Conservation (phyloP, 129 eudicot species). For the Kitagawia praeruptora region DNA sequence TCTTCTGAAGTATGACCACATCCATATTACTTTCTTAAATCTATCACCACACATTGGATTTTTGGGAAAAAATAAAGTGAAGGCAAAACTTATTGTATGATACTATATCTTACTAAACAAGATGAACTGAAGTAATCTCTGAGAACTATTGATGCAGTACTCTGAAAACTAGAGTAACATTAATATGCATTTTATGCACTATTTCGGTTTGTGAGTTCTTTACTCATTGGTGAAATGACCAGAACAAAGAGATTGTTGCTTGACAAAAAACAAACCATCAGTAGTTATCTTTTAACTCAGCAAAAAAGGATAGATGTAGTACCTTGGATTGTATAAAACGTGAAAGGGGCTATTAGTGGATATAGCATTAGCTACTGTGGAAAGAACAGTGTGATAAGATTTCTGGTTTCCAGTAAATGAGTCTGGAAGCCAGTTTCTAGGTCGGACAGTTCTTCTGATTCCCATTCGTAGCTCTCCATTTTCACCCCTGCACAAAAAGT, state of each 20-base stretch:
- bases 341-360: conserved; percentile 53
- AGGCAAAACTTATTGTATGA: not conserved
- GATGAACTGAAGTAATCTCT: not conserved
- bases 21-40: not conserved
- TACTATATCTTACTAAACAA: not conserved
- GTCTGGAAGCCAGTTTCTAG: conserved; percentile 68
- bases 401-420: conserved; percentile 44
- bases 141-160: not conserved
- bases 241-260: not conserved
- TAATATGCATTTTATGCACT: not conserved
- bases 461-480: conserved; percentile 80
- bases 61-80: not conserved
- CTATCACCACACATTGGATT: not conserved
- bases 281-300: not conserved
- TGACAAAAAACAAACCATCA: not conserved
- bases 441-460: conserved; percentile 77
- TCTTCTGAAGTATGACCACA: not conserved
- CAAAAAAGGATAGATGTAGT: not conserved
- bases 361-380: conserved; percentile 56
- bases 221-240: not conserved
- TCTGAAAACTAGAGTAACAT: not conserved
- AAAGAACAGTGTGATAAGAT: conserved; percentile 49
- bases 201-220: not conserved
- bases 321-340: conserved; percentile 82
- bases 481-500: conserved; percentile 53